Percentiles rank a stretch among this genome's conserved stretches.
phyloP scores from a whole-genome alignment of 179 eudicot species.

The Silene vulgaris region DNA sequence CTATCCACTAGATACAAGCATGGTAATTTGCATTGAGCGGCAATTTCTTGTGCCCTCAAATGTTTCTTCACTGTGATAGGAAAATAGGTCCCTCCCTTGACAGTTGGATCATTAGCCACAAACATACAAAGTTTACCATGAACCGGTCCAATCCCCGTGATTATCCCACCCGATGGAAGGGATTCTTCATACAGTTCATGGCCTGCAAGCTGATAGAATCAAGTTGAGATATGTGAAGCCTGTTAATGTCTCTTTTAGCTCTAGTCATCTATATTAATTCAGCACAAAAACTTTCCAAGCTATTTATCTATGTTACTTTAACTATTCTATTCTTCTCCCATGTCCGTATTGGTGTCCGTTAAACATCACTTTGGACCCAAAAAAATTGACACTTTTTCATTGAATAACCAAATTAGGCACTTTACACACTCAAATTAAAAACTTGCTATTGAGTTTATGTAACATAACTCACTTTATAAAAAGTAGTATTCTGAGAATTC shows the following conservation, averaged over 20 bases:
- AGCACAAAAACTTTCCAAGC: not conserved
- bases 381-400: too few species aligned
- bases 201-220: conserved; percentile 73
- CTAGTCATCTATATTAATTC: too few species aligned
- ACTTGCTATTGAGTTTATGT: too few species aligned
- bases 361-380: too few species aligned
- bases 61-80: conserved; percentile 96
- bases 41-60: conserved; percentile 96
- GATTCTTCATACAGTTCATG: conserved; percentile 72
- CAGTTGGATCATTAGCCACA: conserved; percentile 97
- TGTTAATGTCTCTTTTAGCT: not conserved
- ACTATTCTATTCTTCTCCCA: too few species aligned
- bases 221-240: conserved; percentile 21
- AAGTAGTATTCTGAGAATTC: too few species aligned
- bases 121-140: conserved; percentile 93
- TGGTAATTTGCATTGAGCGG: conserved; percentile 79
- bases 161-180: conserved; percentile 88
- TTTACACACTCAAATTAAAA: too few species aligned
- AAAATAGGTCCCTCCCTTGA: conserved; percentile 94
- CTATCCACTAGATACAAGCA: conserved; percentile 98
- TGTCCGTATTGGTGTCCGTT: too few species aligned
- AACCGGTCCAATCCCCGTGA: conserved; percentile 91
- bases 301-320: too few species aligned
- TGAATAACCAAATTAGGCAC: too few species aligned
- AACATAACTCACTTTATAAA: too few species aligned